phyloP scores from a whole-genome alignment of 129 eudicot species.

The Tagetes patula region DNA sequence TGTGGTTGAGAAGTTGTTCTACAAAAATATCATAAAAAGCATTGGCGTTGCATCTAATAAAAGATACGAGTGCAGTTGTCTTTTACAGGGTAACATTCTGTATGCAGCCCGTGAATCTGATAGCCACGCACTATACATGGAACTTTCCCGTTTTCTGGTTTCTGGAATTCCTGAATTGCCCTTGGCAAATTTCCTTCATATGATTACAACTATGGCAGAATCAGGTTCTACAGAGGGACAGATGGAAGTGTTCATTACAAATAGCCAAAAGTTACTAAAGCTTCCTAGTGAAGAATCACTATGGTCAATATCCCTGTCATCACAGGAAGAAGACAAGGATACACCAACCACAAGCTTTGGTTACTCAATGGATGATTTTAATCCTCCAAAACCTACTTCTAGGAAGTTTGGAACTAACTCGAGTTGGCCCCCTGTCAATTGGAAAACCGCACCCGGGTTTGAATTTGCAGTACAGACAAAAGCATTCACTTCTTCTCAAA shows the following conservation, averaged over 20 bases:
- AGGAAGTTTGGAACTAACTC: slow-evolving; percentile 43
- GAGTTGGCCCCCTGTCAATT: slow-evolving; percentile 78
- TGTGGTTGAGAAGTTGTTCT: slow-evolving; percentile 72
- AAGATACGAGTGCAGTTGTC: slow-evolving; percentile 55
- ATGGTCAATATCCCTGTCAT: slow-evolving; percentile 52
- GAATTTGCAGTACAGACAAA: slow-evolving; percentile 29
- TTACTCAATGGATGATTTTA: slow-evolving; percentile 32
- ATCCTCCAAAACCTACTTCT: slow-evolving; percentile 25
- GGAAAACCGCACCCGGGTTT: slow-evolving; percentile 91
- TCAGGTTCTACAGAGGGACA: slow-evolving; percentile 76
- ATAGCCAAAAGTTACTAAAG: slow-evolving; percentile 68
- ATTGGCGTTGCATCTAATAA: slow-evolving; percentile 46
- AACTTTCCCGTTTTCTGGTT: slow-evolving; percentile 61
- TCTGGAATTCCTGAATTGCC: slow-evolving; percentile 58
- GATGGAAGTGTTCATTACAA: slow-evolving; percentile 62
- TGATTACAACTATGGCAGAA: slow-evolving; percentile 81
- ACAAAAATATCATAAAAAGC: slow-evolving; percentile 52
- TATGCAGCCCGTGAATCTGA: slow-evolving; percentile 64
- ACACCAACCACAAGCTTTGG: slow-evolving; percentile 17
- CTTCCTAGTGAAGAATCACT: slow-evolving; percentile 65
- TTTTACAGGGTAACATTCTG: slow-evolving; percentile 57
- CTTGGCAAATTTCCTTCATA: slow-evolving; percentile 85
- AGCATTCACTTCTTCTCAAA: slow-evolving; percentile 21
- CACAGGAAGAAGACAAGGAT: slow-evolving; percentile 34
- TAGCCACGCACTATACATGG: slow-evolving; percentile 68